Evolutionary conservation across 1,284 basidiomycete species (phyloP), one percentile per base, ranked within the genome.

Genomic region (Clitocybe nebularis): DNA sequence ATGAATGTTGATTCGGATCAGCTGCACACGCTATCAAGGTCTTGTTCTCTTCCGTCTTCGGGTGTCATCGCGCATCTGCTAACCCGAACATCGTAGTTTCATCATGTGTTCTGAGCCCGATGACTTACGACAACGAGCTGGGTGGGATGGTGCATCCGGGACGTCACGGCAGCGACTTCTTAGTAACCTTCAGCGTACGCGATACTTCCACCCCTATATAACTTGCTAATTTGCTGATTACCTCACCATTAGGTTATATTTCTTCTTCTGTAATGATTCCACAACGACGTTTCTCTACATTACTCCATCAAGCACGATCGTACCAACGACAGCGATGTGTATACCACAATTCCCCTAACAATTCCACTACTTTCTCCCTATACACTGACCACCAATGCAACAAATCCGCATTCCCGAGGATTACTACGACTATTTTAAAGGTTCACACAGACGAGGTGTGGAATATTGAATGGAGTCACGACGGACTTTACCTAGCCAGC

Each of bases 361-460:
- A 71, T 46, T 58, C 74, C 11, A 67, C 76, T 24, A 69, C 79
- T 36, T 84, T 89, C 59, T 93, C 93, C 8, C 68, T 99, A 29
- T 91, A 94, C 56, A 75, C 75, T 38, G 92, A 99, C 61, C 92
- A 96, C 61, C 67, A 74, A 33, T 94, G 93, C 64, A 79, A 84
- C 49, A 79, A 84, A 56, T 76, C 79, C 32, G 75, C 78, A 28
- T 98, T 99, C 68, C 95, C 95, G 8, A 78, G 79, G 21, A 71
- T 85, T 20, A 92, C 89, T 5, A 92, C 91, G 1, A 84, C 86
- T 17, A 84, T 93, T 29, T 69, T 98, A 36, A 76, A 83, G 29
- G 89, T 85, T 22, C 95, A 99, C 63, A 75, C 73, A 9, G 91
- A 97, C 58, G 93, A 99, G 62, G 93, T 99, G 9, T 99, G 95